Percentiles rank a stretch among this genome's conserved stretches.
Evolutionary conservation across 768 basidiomycete species (phyloP).

Genomic region (Naganishia kalamii): DNA sequence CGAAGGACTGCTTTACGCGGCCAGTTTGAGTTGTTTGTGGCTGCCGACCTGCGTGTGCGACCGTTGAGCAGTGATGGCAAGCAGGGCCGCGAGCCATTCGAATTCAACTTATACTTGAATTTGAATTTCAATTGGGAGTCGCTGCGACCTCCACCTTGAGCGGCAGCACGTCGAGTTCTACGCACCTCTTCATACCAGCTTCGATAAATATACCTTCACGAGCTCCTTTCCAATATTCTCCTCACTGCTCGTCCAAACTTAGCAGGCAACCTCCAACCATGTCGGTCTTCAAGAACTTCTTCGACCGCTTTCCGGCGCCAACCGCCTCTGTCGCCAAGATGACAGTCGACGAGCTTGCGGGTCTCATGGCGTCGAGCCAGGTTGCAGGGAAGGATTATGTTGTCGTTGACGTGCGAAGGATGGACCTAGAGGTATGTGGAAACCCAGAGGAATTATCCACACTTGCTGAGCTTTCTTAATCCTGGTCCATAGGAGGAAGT

Average conservation of each 20-base stretch:
- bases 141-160: no score
- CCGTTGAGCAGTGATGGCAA: no score
- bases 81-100: no score
- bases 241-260: background rate
- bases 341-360: conserved; percentile 14
- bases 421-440: conserved; percentile 47
- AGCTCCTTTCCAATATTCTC: no score
- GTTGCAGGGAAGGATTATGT: conserved; percentile 35
- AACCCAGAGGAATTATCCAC: background rate
- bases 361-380: background rate
- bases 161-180: no score
- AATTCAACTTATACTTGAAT: no score
- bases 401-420: conserved; percentile 48
- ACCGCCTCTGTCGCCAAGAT: background rate
- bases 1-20: no score
- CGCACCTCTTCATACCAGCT: no score
- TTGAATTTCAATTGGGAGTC: no score
- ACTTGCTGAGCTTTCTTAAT: background rate
- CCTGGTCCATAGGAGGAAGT: background rate
- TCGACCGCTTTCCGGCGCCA: conserved; percentile 9
- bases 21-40: no score
- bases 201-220: no score
- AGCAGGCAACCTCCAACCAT: background rate
- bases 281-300: background rate
- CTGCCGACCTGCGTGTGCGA: no score